Base-by-base conservation (phyloP, 176 grass and related monocot species). In the Oropetium thomaeum region DNA sequence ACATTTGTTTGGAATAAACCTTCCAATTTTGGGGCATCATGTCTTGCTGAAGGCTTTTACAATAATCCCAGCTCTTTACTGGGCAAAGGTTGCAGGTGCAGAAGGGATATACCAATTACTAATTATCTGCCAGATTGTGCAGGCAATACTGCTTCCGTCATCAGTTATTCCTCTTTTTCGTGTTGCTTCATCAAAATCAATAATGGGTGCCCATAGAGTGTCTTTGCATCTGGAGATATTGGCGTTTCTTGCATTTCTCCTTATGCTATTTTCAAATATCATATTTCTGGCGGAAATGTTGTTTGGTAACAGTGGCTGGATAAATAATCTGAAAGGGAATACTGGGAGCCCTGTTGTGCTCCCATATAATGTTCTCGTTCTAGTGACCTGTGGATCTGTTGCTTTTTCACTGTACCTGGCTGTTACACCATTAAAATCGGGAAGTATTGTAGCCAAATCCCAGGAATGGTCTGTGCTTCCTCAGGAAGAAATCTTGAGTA, bases 81-180 rank as follows among this genome's bases (percentile, higher is more conserved):
- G 81, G 17, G 80, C 80, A 44, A 95, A 86, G 73, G 73, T 82
- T 17, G 74, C 82, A 69, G 96, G 92, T 11, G 70, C 92, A 70
- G 96, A 99, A 79, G 96, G 91, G 38, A 92, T 95, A 80, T 99
- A 90, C 76, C 89, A 99, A 57, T 69, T 95, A 70, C 83, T 99
- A 58, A 92, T 93, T 63, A 88, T 88, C 68, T 95, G 96, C 63
- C 96, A 94, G 82, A 86, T 99, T 71, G 69, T 92, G 23, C 96
- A 99, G 58, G 96, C 92, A n/a, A 95, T 86, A 69, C 87, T 99
- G 48, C 89, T 99, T 82, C 96, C 96, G 62, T 90, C 96, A 29
- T 92, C 96, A 40, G 87, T 90, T 40, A 82, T 95, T 58, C 96
- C 96, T 22, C 87, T 99, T 76, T 95, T 99, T 66, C 87, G 92